These are phyloP conservation scores for Periglandula ipomoeae DNA, from an alignment of 2,329 filamentous ascomycete genomes.

Conservation along the genomic window DNA sequence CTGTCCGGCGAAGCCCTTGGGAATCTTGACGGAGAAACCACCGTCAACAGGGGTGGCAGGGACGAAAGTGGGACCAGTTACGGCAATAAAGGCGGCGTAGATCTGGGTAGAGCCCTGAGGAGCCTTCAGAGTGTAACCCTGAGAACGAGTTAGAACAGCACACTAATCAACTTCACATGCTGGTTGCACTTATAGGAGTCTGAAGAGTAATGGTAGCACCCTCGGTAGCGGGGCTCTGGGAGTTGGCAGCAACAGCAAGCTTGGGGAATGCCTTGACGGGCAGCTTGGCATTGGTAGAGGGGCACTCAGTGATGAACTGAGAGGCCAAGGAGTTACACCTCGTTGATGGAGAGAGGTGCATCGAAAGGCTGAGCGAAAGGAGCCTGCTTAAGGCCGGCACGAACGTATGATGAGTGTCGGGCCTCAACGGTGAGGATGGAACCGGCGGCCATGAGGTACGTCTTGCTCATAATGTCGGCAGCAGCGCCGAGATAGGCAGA, in stretches of 20 bases:
- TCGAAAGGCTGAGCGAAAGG: constrained; percentile 54
- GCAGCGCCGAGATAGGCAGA: constrained; percentile 56
- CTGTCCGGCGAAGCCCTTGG: constrained; percentile 20
- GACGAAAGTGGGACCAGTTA: constrained; percentile 8
- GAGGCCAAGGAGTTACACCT: constrained; percentile 58
- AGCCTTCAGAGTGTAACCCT: constrained; percentile 5
- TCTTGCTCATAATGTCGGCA: constrained; percentile 46
- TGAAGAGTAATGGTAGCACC: constrained; percentile 17
- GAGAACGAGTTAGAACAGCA: background rate
- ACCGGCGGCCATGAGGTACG: constrained; percentile 50
- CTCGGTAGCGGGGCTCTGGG: constrained; percentile 13
- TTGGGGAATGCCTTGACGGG: constrained; percentile 54
- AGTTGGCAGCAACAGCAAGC: constrained; percentile 24
- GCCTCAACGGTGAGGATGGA: constrained; percentile 56
- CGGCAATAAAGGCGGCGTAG: constrained; percentile 8
- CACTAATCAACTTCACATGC: background rate
- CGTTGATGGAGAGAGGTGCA: constrained; percentile 45
- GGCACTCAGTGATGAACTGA: constrained; percentile 51
- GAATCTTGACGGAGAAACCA: constrained; percentile 11
- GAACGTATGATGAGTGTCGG: constrained; percentile 53
- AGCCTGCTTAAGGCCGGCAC: constrained; percentile 34
- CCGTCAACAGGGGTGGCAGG: constrained; percentile 1
- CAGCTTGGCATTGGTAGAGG: constrained; percentile 41
- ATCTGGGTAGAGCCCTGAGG: background rate
- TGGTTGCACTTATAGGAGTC: constrained; percentile 13